These are phyloP conservation scores for Millerozyma miso DNA, from an alignment of 805 yeast genomes.

Conservation along the genomic window DNA sequence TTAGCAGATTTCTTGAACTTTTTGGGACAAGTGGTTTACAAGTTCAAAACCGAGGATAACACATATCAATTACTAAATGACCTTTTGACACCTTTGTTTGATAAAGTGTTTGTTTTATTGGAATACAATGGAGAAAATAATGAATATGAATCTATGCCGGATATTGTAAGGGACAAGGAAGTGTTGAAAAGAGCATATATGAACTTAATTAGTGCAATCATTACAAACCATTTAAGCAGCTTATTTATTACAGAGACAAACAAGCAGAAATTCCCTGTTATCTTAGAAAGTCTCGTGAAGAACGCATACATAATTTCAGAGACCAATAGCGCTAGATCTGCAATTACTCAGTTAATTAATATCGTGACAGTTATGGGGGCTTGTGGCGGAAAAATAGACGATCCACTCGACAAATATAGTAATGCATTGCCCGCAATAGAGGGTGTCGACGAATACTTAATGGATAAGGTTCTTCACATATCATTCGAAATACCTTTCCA, in stretches of 20 bases:
- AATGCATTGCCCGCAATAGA: constrained; percentile 50
- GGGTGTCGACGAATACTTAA: constrained; percentile 66
- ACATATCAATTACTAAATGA: constrained; percentile 73
- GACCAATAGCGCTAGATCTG: constrained; percentile 59
- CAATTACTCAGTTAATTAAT: constrained; percentile 65
- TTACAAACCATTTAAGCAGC: constrained; percentile 76
- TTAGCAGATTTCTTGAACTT: constrained; percentile 79
- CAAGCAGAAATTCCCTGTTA: constrained; percentile 52
- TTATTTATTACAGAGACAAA: constrained; percentile 69
- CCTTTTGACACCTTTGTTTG: constrained; percentile 68
- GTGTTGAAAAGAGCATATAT: constrained; percentile 67
- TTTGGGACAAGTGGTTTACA: constrained; percentile 82
- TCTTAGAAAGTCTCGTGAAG: constrained; percentile 60
- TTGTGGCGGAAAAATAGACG: constrained; percentile 59
- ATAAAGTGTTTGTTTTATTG: constrained; percentile 54
- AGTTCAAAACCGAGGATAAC: constrained; percentile 59
- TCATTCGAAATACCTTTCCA: constrained; percentile 80
- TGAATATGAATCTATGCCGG: constrained; percentile 35
- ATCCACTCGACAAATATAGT: constrained; percentile 52
- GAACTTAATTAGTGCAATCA: constrained; percentile 62
- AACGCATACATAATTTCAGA: constrained; percentile 64
- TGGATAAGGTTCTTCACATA: constrained; percentile 62
- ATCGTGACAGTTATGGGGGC: constrained; percentile 60
- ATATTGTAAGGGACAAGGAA: constrained; percentile 59
- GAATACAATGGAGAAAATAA: constrained; percentile 20